These are phyloP conservation scores for Ustilago sp. DNA, from an alignment of 1,284 basidiomycete genomes.

Conservation along the genomic window DNA sequence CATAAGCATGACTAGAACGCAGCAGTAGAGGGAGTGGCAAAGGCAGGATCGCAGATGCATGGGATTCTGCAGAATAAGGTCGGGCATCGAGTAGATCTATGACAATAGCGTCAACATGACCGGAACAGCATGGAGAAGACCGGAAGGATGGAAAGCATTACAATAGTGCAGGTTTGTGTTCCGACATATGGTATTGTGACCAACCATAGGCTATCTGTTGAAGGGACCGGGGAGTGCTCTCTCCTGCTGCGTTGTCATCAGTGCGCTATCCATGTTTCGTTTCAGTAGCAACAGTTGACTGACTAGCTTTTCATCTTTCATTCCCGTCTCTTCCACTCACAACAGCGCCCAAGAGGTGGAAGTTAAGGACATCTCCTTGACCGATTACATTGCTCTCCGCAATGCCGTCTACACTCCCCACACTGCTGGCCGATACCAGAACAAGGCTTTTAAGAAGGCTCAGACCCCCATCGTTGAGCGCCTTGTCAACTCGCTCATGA, in stretches of 20 bases:
- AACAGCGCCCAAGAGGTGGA: slow-evolving; percentile 79
- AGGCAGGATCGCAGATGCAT: background rate
- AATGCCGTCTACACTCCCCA: slow-evolving; percentile 96
- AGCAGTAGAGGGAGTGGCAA: slow-evolving; percentile 12
- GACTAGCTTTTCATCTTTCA: slow-evolving; percentile 9
- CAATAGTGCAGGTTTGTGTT: background rate
- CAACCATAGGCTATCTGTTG: background rate
- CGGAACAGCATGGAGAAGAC: background rate
- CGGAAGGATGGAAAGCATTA: background rate
- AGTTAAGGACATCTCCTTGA: slow-evolving; percentile 88
- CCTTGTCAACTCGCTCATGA: slow-evolving; percentile 95
- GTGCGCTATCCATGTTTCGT: background rate
- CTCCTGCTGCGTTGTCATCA: background rate
- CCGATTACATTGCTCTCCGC: slow-evolving; percentile 98
- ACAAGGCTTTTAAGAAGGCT: slow-evolving; percentile 99
- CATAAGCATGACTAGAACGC: slow-evolving; percentile 3
- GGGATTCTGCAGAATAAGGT: background rate
- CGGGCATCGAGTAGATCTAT: background rate
- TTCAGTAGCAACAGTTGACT: slow-evolving; percentile 10
- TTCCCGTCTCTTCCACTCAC: slow-evolving; percentile 19
- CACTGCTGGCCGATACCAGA: slow-evolving; percentile 98
- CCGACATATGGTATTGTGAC: background rate
- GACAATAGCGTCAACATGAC: background rate
- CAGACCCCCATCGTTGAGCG: slow-evolving; percentile 99
- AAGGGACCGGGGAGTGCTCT: background rate